Evolutionary conservation across 371 early-diverging fungal genomes (phyloP).

Genomic region (Mortierella sp.): DNA sequence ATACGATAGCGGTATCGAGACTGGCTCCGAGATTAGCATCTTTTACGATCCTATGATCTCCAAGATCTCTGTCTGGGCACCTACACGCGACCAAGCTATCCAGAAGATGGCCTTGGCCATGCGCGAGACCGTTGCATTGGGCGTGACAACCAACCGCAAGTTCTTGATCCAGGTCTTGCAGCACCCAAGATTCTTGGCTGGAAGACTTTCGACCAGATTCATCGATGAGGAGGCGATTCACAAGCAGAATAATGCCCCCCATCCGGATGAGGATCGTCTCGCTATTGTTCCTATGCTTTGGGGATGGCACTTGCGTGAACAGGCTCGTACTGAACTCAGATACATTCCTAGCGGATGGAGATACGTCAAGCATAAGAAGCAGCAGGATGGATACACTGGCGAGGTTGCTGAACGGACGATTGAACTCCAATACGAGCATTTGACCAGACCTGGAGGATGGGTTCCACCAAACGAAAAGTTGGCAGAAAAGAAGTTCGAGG

Average conservation of each 20-base stretch:
- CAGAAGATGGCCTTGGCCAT: slow-evolving; percentile 82
- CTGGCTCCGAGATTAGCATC: slow-evolving; percentile 81
- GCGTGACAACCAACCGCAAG: slow-evolving; percentile 76
- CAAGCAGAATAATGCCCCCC: slow-evolving; percentile 37
- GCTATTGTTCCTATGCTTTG: slow-evolving; percentile 62
- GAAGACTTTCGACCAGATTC: slow-evolving; percentile 73
- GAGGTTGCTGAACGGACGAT: slow-evolving; percentile 57
- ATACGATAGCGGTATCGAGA: slow-evolving; percentile 80
- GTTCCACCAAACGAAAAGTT: slow-evolving; percentile 57
- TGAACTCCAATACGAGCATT: slow-evolving; percentile 61
- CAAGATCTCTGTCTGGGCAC: slow-evolving; percentile 90
- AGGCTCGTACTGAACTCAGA: slow-evolving; percentile 62
- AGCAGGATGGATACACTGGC: slow-evolving; percentile 57
- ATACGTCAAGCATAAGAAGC: slow-evolving; percentile 65
- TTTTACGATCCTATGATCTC: slow-evolving; percentile 89
- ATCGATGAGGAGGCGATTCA: slow-evolving; percentile 61
- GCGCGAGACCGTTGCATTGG: slow-evolving; percentile 68
- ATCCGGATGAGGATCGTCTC: slow-evolving; percentile 52
- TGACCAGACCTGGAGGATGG: slow-evolving; percentile 55
- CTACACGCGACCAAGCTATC: slow-evolving; percentile 82
- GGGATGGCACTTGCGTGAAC: slow-evolving; percentile 66
- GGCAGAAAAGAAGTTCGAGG: slow-evolving; percentile 54
- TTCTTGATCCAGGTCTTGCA: slow-evolving; percentile 70
- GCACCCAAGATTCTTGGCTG: slow-evolving; percentile 68
- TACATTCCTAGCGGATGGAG: slow-evolving; percentile 70